Evolutionary conservation across 2,329 filamentous ascomycete species (phyloP).

Genomic region (Hirsutella minnesotensis): DNA sequence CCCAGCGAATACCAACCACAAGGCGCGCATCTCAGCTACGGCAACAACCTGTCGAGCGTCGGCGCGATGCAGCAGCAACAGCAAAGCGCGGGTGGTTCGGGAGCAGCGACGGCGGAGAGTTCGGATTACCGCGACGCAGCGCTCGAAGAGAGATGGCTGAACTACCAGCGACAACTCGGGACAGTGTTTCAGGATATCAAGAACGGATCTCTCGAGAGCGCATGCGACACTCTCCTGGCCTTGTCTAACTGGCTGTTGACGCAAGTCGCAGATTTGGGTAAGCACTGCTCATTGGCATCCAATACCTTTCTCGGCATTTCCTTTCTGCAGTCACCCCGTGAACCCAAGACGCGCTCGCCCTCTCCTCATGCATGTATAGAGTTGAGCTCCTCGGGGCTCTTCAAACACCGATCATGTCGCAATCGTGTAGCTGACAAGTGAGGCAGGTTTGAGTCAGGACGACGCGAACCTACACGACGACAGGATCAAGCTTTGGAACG

Average conservation of each 20-base stretch:
- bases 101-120: slow-evolving; percentile 32
- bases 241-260: slow-evolving; percentile 45
- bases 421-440: slow-evolving; percentile 7
- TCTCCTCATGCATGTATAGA: too few relatives aligned
- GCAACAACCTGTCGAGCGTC: slow-evolving; percentile 33
- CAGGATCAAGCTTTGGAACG: slow-evolving; percentile 76
- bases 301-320: neutral
- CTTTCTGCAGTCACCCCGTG: neutral
- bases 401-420: neutral
- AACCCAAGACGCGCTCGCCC: too few relatives aligned
- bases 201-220: slow-evolving; percentile 34
- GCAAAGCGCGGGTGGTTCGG: slow-evolving; percentile 8
- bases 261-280: slow-evolving; percentile 44
- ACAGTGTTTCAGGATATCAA: slow-evolving; percentile 62
- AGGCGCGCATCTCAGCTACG: slow-evolving; percentile 37
- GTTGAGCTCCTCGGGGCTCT: too few relatives aligned
- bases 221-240: slow-evolving; percentile 38
- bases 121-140: slow-evolving; percentile 46
- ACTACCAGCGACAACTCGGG: slow-evolving; percentile 49
- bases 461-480: slow-evolving; percentile 64
- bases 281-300: slow-evolving; percentile 20
- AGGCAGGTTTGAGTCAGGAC: slow-evolving; percentile 69
- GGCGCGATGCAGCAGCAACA: slow-evolving; percentile 27
- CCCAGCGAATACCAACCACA: slow-evolving; percentile 55
- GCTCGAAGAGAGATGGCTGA: slow-evolving; percentile 57